A percentile compares a stretch with the other conserved stretches of the same genome.
phyloP scores from a whole-genome alignment of 2,329 filamentous ascomycete genomes.

The Lasiodiplodia sp. region DNA sequence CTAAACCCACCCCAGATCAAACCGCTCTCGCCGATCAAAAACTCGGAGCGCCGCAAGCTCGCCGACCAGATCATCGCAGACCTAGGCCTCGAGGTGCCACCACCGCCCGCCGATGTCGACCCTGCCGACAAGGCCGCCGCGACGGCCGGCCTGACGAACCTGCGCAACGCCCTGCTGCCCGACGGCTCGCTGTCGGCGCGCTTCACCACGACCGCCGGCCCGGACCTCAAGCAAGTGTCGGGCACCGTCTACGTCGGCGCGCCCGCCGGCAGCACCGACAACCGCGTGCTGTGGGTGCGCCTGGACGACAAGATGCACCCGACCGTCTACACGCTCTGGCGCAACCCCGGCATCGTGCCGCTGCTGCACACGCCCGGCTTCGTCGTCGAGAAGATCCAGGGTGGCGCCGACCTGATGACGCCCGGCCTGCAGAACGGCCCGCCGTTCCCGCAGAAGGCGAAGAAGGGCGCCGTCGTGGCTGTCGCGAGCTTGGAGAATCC shows the following conservation, averaged over 20 bases:
- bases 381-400: slow-evolving; percentile 68
- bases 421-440: slow-evolving; percentile 70
- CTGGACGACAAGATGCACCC: slow-evolving; percentile 64
- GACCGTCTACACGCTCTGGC: slow-evolving; percentile 71
- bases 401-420: slow-evolving; percentile 73
- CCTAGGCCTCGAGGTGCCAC: slow-evolving; percentile 61
- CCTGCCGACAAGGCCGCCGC: slow-evolving; percentile 54
- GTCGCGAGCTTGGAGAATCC: slow-evolving; percentile 66
- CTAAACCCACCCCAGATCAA: slow-evolving; percentile 62
- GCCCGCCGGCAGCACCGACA: slow-evolving; percentile 59
- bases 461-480: slow-evolving; percentile 67
- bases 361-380: slow-evolving; percentile 69
- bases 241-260: slow-evolving; percentile 71
- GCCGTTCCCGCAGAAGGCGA: slow-evolving; percentile 67
- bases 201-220: slow-evolving; percentile 71
- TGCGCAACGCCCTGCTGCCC: slow-evolving; percentile 68
- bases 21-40: slow-evolving; percentile 69
- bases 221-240: slow-evolving; percentile 66
- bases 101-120: slow-evolving; percentile 44
- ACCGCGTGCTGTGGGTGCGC: slow-evolving; percentile 70
- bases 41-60: slow-evolving; percentile 71
- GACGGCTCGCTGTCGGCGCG: slow-evolving; percentile 68
- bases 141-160: slow-evolving; percentile 55
- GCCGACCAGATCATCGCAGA: slow-evolving; percentile 72
- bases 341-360: slow-evolving; percentile 66